A percentile compares a stretch with the other conserved stretches of the same genome.
Conservation (phyloP, 192 early-diverging fungal genomes). For the Coemansia sp. region DNA sequence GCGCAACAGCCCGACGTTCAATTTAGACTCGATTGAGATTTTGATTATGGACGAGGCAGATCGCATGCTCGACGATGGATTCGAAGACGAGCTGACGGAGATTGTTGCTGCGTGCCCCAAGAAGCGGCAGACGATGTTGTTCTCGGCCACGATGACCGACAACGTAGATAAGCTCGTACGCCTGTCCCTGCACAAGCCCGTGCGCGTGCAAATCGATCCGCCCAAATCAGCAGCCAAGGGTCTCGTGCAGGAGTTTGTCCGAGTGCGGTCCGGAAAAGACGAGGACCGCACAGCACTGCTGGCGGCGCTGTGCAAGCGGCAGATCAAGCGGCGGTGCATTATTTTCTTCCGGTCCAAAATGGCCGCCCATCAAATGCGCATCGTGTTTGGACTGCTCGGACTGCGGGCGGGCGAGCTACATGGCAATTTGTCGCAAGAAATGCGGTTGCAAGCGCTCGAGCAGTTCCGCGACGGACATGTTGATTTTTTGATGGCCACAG, state of each 20-base stretch:
- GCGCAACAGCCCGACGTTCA: constrained; percentile 87
- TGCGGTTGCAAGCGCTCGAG: constrained; percentile 87
- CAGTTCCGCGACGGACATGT: constrained; percentile 81
- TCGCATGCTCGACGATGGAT: constrained; percentile 97
- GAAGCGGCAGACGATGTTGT: constrained; percentile 95
- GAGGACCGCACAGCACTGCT: constrained; percentile 84
- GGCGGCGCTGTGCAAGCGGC: constrained; percentile 77
- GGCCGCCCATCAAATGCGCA: constrained; percentile 97
- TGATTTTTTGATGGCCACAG: constrained; percentile 91
- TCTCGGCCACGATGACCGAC: constrained; percentile 99
- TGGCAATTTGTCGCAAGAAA: constrained; percentile 90
- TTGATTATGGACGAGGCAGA: constrained; percentile 99
- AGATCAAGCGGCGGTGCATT: constrained; percentile 77
- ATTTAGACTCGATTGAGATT: constrained; percentile 87
- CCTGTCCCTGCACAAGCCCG: constrained; percentile 86
- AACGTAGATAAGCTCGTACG: constrained; percentile 94
- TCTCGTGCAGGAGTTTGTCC: constrained; percentile 93
- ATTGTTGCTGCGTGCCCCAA: constrained; percentile 87
- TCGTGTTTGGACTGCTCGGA: constrained; percentile 88
- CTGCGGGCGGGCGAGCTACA: constrained; percentile 90
- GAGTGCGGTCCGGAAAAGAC: constrained; percentile 84
- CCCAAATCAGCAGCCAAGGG: constrained; percentile 72
- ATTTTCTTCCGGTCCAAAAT: constrained; percentile 95
- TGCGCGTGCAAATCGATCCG: constrained; percentile 85
- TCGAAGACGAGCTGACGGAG: constrained; percentile 92